Conservation (phyloP, 2,329 filamentous ascomycete genomes). For the Fusarium chaquense region DNA sequence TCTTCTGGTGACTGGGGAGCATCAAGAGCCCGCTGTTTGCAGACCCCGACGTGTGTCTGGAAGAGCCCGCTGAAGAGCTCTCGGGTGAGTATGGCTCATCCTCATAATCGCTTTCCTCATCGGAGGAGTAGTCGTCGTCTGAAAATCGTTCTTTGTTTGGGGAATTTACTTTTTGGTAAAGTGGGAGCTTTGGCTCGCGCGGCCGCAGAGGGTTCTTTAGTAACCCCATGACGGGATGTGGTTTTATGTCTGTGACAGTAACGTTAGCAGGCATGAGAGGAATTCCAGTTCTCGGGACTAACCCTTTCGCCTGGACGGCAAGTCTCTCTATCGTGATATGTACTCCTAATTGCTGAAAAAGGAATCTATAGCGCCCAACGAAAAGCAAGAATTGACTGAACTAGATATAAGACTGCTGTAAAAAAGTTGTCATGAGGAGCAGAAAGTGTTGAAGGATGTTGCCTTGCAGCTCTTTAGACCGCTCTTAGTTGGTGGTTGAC, state of each 20-base stretch:
- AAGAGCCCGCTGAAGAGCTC: constrained; percentile 62
- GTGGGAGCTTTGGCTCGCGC: constrained; percentile 62
- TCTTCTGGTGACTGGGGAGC: constrained; percentile 55
- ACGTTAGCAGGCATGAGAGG: constrained; percentile 17
- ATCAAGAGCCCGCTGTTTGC: constrained; percentile 59
- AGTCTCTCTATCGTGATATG: constrained; percentile 16
- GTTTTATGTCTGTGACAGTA: constrained; percentile 16
- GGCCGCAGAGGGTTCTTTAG: constrained; percentile 62
- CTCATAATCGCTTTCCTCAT: constrained; percentile 60
- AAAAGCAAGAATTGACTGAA: background rate
- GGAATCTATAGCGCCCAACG: background rate
- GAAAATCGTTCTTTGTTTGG: constrained; percentile 65
- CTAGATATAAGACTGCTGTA: background rate
- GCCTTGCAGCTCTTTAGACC: constrained; percentile 9
- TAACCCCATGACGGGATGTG: constrained; percentile 60
- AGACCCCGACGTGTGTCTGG: constrained; percentile 64
- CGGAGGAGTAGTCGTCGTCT: constrained; percentile 62
- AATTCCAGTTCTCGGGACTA: constrained; percentile 22
- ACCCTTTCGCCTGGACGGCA: constrained; percentile 23
- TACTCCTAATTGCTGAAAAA: background rate
- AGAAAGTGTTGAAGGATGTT: background rate
- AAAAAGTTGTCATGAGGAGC: background rate
- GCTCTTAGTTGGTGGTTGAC: constrained; percentile 16
- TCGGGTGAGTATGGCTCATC: constrained; percentile 57
- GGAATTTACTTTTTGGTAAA: constrained; percentile 61